These are phyloP conservation scores for Leucoagaricus sp. DNA, from an alignment of 1,284 basidiomycete species.

Conservation along the genomic window DNA sequence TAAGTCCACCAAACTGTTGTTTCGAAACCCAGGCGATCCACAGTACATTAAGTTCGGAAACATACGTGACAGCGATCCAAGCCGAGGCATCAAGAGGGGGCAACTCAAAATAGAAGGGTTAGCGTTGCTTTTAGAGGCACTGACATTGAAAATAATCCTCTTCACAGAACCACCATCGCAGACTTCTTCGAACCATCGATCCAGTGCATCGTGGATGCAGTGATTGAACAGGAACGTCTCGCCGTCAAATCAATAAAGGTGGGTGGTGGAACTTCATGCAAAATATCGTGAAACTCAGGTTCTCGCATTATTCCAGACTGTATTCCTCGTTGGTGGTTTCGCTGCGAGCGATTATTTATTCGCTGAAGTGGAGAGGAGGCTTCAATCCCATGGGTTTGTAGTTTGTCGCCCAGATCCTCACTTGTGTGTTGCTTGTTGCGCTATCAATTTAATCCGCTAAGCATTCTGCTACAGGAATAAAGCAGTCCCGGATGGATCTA, in stretches of 20 bases:
- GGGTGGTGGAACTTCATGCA: neutral
- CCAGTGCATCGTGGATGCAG: constrained; percentile 28
- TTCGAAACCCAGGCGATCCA: constrained; percentile 41
- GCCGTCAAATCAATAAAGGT: constrained; percentile 14
- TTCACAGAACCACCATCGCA: constrained; percentile 25
- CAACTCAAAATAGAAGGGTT: constrained; percentile 44
- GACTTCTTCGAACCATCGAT: constrained; percentile 36
- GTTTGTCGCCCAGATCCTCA: constrained; percentile 32
- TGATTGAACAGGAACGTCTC: constrained; percentile 23
- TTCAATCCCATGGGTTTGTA: constrained; percentile 20
- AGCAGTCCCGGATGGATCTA: constrained; percentile 56
- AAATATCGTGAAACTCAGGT: neutral
- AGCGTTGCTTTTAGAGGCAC: neutral
- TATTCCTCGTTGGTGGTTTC: constrained; percentile 25
- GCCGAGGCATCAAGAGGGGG: constrained; percentile 36
- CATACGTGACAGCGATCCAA: constrained; percentile 43
- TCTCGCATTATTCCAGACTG: constrained; percentile 12
- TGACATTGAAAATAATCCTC: neutral
- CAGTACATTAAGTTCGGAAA: constrained; percentile 53
- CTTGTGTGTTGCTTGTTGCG: constrained; percentile 21
- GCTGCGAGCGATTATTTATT: constrained; percentile 23
- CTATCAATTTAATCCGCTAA: neutral
- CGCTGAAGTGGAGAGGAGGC: constrained; percentile 19
- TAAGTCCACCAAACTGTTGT: constrained; percentile 49
- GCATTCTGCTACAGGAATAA: constrained; percentile 43